phyloP scores from a whole-genome alignment of 2,329 filamentous ascomycete species.

The Gyromitra esculenta region DNA sequence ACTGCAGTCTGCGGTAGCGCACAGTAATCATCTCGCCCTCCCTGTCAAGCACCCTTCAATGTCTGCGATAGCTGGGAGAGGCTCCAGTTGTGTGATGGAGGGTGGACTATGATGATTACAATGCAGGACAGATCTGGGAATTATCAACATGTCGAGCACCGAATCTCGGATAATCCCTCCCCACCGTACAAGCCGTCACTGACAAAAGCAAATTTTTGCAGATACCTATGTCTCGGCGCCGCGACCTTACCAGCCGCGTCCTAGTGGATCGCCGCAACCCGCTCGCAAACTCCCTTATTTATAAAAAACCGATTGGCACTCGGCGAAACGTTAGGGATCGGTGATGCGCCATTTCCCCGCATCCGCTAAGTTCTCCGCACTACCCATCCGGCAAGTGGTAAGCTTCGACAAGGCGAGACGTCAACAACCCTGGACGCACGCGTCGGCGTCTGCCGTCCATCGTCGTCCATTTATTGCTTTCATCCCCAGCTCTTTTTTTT shows the following conservation, averaged over 20 bases:
- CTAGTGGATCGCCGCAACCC: conserved; percentile 2
- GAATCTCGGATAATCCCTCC: neutral
- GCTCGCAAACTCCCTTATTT: neutral
- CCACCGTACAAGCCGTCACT: neutral
- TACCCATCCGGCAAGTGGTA: conserved; percentile 1
- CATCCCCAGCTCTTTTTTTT: neutral
- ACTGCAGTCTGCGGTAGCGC: conserved; percentile 9
- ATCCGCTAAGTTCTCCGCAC: conserved; percentile 35
- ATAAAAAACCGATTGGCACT: conserved; percentile 17
- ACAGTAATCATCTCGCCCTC: neutral
- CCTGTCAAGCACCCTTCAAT: neutral
- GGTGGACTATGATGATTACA: neutral
- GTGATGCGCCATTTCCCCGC: conserved; percentile 25
- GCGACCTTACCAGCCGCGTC: neutral
- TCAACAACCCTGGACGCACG: neutral
- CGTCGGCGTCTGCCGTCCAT: neutral
- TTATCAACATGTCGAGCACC: neutral
- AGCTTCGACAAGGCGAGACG: neutral
- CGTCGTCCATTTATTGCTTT: neutral
- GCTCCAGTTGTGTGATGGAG: neutral
- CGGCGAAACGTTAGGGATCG: neutral
- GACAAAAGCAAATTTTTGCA: neutral
- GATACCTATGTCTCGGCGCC: conserved; percentile 1
- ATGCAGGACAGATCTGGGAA: neutral
- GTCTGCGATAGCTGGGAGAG: neutral